Evolutionary conservation across 2,329 filamentous ascomycete species (phyloP), one percentile per base, ranked within the genome.

Genomic region (Neophaeococcomyces mojaviensis): DNA sequence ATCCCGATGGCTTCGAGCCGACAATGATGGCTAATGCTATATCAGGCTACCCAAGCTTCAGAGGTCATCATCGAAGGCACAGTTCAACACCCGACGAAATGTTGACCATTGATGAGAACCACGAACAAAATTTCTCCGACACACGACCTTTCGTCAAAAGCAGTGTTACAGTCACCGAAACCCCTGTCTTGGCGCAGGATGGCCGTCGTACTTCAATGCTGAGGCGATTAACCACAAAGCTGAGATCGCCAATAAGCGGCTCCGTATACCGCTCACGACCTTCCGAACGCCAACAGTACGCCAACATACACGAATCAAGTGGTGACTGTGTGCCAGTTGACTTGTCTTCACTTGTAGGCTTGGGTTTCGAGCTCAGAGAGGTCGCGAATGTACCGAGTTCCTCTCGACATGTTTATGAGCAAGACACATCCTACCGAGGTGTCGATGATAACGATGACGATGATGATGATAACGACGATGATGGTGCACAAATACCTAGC

Each of bases 321-420:
- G 36, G 18, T 20, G 51, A 47, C 9, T 32, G 44, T 20, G 38
- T 43, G 13, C 37, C 47, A 12, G 53, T 58, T 8, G 56, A 58
- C 45, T 39, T 58, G 12, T 55, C 56, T 6, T 55, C 56, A 9
- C 49, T 58, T 12, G 52, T 44, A 36, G 56, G 56, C 9, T 35
- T 55, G 31, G 55, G 54, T 3, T 56, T 52, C 46, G 55, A 58
- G 40, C 44, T 58, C 15, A 51, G 38, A 12, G 55, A 58, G 33
- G 49, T 56, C 16, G 28, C 48, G 6, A 33, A 31, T 32, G 13
- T 19, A 12, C 19, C 31, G 15, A 42, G 24, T 24, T 16, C 16
- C 15, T 22, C 35, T 8, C 19, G n/a, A 18, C 22, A 26, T 9
- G 37, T 49, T 4, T 37, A 44, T 31, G 44, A 51, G 3, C 36